Base-by-base conservation (phyloP, 768 basidiomycete species). In the Podaxis sp. region DNA sequence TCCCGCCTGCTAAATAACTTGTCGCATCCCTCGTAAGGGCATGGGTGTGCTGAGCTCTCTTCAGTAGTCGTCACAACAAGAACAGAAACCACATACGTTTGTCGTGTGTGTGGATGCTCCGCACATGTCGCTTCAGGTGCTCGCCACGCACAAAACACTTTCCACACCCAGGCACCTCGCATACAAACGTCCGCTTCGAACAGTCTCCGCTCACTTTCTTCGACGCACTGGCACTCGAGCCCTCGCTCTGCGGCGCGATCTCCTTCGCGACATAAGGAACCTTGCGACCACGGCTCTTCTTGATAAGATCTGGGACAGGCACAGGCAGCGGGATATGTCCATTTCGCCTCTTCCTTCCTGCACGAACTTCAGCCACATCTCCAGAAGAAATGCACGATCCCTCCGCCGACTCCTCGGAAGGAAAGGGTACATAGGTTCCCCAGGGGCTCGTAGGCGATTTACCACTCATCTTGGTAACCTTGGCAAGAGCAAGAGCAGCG, bases 71-170 rank as follows among this genome's bases (percentile, higher is more conserved):
- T n/a, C 40, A 46, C n/a, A 36, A 40, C 42, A 4, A 42, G 21
- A 28, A 56, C 55, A 52, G 25, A 58, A 55, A 55, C 14, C 18
- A 79, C 90, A 73, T 65, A 93, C 91, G 89, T 78, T 89, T 91
- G 67, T 92, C 90, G 65, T 90, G 77, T 1, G 91, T 92, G 71
- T 94, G 91, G 52, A 94, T 87, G 57, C 86, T 87, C 61, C 87
- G 72, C 18, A 93, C 81, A 74, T 93, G 92, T 27, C 92, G 76
- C 73, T 92, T 91, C 60, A 95, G 75, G 71, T 94, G 92, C 65
- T 93, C 90, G 1, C 86, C 83, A 1, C 92, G 78, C 38, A 83
- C 83, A 66, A 95, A 95, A 59, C 86, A 86, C 74, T 92, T 92
- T 16, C 84, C 85, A 65, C 92, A 94, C 0, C 83, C 89, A 0